phyloP scores from a whole-genome alignment of 768 basidiomycete genomes.

The Tylopilus subfusipes region DNA sequence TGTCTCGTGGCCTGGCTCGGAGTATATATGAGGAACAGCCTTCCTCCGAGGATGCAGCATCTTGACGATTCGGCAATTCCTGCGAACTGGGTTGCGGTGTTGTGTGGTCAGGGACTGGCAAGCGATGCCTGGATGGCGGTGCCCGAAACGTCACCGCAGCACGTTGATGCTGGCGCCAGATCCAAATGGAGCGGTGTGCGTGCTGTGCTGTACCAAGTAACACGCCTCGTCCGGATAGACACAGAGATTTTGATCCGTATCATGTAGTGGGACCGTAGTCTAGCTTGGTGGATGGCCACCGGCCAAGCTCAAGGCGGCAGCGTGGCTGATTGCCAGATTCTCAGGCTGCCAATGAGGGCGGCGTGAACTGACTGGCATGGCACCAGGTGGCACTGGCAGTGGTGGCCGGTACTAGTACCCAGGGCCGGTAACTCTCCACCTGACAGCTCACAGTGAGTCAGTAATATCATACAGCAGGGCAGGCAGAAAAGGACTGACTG shows the following conservation, averaged over 20 bases:
- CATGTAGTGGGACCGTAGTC: not conserved
- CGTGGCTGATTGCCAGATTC: not conserved
- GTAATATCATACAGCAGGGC: too few relatives aligned
- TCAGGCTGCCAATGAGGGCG: not conserved
- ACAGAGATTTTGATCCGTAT: constrained; percentile 7
- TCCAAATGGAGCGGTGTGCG: constrained; percentile 3
- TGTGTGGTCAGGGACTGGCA: constrained; percentile 8
- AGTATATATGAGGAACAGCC: constrained; percentile 24
- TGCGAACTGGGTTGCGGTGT: constrained; percentile 11
- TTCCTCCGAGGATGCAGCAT: not conserved
- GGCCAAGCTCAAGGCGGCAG: not conserved
- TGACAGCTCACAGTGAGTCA: too few relatives aligned
- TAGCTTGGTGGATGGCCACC: not conserved
- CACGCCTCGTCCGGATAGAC: not conserved
- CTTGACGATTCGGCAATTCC: constrained; percentile 4
- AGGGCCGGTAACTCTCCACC: too few relatives aligned
- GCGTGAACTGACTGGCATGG: not conserved
- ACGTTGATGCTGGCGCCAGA: not conserved
- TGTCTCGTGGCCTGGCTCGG: not conserved
- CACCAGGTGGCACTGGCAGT: not conserved
- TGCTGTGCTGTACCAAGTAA: constrained; percentile 5
- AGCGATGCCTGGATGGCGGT: constrained; percentile 18
- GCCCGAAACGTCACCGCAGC: constrained; percentile 5
- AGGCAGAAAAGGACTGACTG: too few relatives aligned
- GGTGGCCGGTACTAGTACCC: too few relatives aligned